Percentiles rank a stretch among this genome's conserved stretches.
Evolutionary conservation across 306 rosid genomes (phyloP).

Genomic region (Vigna hirtella): DNA sequence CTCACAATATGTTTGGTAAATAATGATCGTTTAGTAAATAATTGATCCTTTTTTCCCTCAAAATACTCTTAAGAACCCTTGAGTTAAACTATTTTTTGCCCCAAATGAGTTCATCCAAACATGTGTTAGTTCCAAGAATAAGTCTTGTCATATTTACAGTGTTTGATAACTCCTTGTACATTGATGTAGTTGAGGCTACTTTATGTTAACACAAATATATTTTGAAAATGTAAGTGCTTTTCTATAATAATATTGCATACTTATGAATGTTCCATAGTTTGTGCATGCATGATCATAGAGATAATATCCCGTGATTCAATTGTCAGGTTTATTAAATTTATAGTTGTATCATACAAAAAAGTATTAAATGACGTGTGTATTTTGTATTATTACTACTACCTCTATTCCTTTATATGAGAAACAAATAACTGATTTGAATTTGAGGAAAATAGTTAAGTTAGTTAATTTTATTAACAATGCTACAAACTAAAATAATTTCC

Average conservation of each 20-base stretch:
- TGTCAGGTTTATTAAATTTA: background rate
- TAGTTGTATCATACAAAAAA: background rate
- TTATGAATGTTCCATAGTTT: background rate
- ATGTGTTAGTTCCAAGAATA: background rate
- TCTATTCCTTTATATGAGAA: background rate
- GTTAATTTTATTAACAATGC: background rate
- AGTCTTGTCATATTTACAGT: background rate
- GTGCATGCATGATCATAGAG: constrained; percentile 1
- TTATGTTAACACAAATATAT: background rate
- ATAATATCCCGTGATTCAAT: background rate
- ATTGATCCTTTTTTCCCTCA: background rate
- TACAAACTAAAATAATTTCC: no score
- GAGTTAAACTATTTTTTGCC: background rate
- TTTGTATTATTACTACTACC: constrained; percentile 3
- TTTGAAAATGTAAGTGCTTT: background rate
- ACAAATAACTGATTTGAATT: no score
- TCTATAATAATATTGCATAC: background rate
- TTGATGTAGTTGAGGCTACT: background rate
- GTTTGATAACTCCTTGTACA: background rate
- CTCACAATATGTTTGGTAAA: background rate
- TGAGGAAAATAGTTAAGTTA: no score
- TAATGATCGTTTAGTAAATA: background rate
- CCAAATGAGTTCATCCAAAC: background rate
- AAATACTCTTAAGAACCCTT: background rate
- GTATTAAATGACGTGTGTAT: background rate